Evolutionary conservation across 257 asterid genomes (phyloP).

Genomic region (Echium plantagineum): DNA sequence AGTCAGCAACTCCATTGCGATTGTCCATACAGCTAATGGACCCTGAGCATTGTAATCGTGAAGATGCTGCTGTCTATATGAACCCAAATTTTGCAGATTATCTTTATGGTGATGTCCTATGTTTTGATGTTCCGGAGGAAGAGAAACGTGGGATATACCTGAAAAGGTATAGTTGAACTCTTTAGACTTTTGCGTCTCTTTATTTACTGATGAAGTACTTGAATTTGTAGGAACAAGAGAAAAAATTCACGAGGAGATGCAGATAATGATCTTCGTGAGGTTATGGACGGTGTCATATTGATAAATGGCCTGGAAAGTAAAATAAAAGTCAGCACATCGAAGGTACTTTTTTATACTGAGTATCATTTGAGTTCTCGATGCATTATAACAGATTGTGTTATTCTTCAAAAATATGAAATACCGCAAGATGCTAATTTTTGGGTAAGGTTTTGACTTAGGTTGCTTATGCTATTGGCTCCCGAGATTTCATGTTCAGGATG

Average conservation of each 20-base stretch:
- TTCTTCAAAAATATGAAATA: neutral
- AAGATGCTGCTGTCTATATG: conserved; percentile 46
- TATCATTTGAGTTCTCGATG: neutral
- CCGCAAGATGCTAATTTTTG: conserved; percentile 12
- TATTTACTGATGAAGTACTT: conserved; percentile 7
- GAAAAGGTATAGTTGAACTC: conserved; percentile 42
- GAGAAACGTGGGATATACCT: conserved; percentile 40
- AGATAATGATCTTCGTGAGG: conserved; percentile 27
- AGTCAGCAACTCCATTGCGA: conserved; percentile 41
- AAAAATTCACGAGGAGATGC: conserved; percentile 39
- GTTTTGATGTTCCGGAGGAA: conserved; percentile 21
- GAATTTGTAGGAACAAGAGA: conserved; percentile 53
- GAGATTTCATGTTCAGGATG: conserved; percentile 54
- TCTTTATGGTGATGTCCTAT: conserved; percentile 50
- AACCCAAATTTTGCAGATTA: conserved; percentile 66
- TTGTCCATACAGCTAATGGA: conserved; percentile 80
- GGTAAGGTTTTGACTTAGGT: conserved; percentile 23
- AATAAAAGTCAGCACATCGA: conserved; percentile 42
- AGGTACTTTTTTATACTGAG: conserved; percentile 47
- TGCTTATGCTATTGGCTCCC: conserved; percentile 62
- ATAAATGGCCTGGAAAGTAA: conserved; percentile 54
- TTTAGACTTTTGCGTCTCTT: neutral
- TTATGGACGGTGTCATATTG: conserved; percentile 45
- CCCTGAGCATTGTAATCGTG: conserved; percentile 51
- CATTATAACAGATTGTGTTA: too few species aligned